phyloP scores from a whole-genome alignment of 2,329 filamentous ascomycete genomes.

The Neonectria magnoliae region DNA sequence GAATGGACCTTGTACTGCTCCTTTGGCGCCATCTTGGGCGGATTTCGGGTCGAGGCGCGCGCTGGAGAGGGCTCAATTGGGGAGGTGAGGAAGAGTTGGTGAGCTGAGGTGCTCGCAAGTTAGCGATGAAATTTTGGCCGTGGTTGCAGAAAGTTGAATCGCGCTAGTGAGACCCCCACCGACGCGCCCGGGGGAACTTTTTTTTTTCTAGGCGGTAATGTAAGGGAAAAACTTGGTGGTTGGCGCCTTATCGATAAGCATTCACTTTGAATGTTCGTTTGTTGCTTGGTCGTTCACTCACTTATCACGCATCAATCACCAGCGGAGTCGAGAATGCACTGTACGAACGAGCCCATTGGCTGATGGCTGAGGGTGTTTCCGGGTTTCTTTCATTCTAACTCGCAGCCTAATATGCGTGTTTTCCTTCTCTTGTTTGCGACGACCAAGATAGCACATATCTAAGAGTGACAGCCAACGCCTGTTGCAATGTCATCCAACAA shows the following conservation, averaged over 20 bases:
- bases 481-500: constrained; percentile 45
- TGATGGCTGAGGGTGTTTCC: too few relatives aligned
- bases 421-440: background rate
- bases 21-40: constrained; percentile 50
- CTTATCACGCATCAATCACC: constrained; percentile 2
- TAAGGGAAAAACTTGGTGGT: constrained; percentile 26
- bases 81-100: constrained; percentile 21
- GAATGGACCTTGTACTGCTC: constrained; percentile 50
- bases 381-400: background rate
- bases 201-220: constrained; percentile 19
- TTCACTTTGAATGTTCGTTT: background rate
- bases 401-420: background rate
- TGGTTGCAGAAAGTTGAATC: constrained; percentile 18
- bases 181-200: constrained; percentile 23
- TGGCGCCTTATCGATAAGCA: constrained; percentile 34
- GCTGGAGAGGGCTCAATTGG: constrained; percentile 38
- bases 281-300: background rate
- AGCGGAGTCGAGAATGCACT: background rate
- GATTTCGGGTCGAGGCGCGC: constrained; percentile 23
- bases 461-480: background rate
- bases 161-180: constrained; percentile 24
- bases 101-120: constrained; percentile 32
- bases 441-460: background rate
- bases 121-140: constrained; percentile 43
- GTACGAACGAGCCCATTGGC: background rate